A percentile compares a stretch with the other conserved stretches of the same genome.
Conservation (phyloP, 768 basidiomycete genomes). For the Mycena venus region DNA sequence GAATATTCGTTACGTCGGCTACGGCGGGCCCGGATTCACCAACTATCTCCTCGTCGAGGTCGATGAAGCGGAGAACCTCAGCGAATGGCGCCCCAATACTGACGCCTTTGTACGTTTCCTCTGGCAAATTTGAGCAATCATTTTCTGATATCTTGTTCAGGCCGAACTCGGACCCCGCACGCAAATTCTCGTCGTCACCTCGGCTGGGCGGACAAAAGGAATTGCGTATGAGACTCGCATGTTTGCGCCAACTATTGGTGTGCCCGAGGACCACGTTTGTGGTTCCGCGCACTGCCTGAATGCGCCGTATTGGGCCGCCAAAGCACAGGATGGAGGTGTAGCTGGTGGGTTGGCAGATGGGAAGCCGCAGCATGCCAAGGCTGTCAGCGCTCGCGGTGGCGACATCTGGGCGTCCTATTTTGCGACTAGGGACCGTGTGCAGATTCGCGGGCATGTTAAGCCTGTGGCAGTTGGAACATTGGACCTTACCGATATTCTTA, state of each 20-base stretch:
- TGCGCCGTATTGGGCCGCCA: conserved; percentile 27
- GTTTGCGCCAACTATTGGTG: conserved; percentile 22
- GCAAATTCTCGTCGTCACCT: conserved; percentile 23
- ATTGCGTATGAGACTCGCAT: conserved; percentile 28
- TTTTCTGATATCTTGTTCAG: neutral
- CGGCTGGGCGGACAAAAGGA: neutral
- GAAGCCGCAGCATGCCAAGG: conserved; percentile 10
- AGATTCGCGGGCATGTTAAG: conserved; percentile 17
- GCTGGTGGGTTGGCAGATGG: neutral
- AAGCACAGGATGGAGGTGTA: neutral
- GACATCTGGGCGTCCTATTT: conserved; percentile 24
- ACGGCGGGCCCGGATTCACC: conserved; percentile 17
- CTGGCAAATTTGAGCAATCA: too few relatives aligned
- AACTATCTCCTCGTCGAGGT: conserved; percentile 28
- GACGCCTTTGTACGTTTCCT: neutral
- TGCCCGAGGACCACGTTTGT: conserved; percentile 24
- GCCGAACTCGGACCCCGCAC: conserved; percentile 4
- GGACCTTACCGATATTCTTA: conserved; percentile 7
- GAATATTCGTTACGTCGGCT: conserved; percentile 3
- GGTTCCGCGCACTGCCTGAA: conserved; percentile 28
- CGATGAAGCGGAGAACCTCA: conserved; percentile 1
- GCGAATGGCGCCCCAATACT: neutral
- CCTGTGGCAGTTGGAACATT: conserved; percentile 1
- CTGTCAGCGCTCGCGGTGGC: conserved; percentile 22
- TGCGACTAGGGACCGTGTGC: neutral